Evolutionary conservation across 2,329 filamentous ascomycete species (phyloP).

Genomic region (Aspergillus fructus): DNA sequence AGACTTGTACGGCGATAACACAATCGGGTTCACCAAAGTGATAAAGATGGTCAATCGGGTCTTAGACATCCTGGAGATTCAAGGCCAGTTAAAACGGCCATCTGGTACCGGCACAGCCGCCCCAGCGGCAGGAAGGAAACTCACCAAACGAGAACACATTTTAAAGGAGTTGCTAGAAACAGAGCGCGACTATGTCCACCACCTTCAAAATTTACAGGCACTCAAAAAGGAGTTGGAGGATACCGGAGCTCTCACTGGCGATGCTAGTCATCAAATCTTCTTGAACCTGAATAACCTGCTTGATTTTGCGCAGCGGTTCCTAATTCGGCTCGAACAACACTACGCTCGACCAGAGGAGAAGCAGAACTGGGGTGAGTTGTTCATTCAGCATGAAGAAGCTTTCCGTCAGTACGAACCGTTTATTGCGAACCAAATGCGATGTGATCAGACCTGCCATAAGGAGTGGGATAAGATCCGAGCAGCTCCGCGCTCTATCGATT

Average conservation of each 20-base stretch:
- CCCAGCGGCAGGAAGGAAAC: slow-evolving; percentile 50
- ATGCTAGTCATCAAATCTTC: slow-evolving; percentile 91
- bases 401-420: slow-evolving; percentile 96
- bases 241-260: slow-evolving; percentile 81
- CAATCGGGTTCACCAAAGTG: slow-evolving; percentile 96
- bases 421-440: slow-evolving; percentile 93
- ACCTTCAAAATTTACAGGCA: slow-evolving; percentile 89
- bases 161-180: slow-evolving; percentile 90
- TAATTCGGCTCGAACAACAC: slow-evolving; percentile 94
- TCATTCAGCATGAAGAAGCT: slow-evolving; percentile 77
- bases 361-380: slow-evolving; percentile 95
- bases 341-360: slow-evolving; percentile 74
- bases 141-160: slow-evolving; percentile 79
- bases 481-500: slow-evolving; percentile 64
- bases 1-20: slow-evolving; percentile 90
- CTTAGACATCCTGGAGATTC: slow-evolving; percentile 78
- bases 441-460: slow-evolving; percentile 76
- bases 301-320: slow-evolving; percentile 90
- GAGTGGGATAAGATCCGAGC: slow-evolving; percentile 83
- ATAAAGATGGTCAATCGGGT: slow-evolving; percentile 90
- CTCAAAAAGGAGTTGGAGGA: slow-evolving; percentile 89
- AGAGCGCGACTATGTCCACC: slow-evolving; percentile 96
- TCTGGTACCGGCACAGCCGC: slow-evolving; percentile 51
- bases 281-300: slow-evolving; percentile 92
- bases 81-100: slow-evolving; percentile 70